phyloP scores from a whole-genome alignment of 192 early-diverging fungal species.

The Haplosporangium gracile region DNA sequence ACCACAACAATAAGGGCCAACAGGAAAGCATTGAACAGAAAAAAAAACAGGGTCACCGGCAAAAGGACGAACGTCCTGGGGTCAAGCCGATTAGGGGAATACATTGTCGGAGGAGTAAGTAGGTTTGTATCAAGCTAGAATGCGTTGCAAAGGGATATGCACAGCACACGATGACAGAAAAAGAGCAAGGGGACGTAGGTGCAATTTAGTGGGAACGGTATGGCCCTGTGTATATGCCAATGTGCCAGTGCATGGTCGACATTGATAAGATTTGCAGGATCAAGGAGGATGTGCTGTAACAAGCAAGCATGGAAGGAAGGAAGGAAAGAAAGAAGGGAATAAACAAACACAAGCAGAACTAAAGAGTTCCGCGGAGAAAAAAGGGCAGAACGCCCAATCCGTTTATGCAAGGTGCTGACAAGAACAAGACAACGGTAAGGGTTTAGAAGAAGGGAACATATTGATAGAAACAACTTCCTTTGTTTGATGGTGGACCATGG shows the following conservation, averaged over 20 bases:
- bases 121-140: background rate
- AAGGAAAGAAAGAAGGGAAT: background rate
- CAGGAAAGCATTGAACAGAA: background rate
- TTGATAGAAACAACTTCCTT: background rate
- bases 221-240: background rate
- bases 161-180: background rate
- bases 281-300: too few relatives aligned
- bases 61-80: background rate
- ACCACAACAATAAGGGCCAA: too few relatives aligned
- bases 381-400: background rate
- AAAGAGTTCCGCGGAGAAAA: background rate
- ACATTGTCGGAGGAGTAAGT: background rate
- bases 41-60: background rate
- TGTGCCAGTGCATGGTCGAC: background rate
- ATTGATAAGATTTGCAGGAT: slow-evolving; percentile 6
- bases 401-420: slow-evolving; percentile 1
- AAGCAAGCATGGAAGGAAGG: background rate
- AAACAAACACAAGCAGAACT: background rate
- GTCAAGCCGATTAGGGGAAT: background rate
- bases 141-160: background rate
- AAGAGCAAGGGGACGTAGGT: background rate
- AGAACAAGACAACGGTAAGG: background rate
- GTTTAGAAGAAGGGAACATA: background rate
- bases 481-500: background rate
- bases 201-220: too few relatives aligned